Evolutionary conservation across 495 filamentous ascomycete species (phyloP).

Genomic region (Aspergillus carlsbadensis): DNA sequence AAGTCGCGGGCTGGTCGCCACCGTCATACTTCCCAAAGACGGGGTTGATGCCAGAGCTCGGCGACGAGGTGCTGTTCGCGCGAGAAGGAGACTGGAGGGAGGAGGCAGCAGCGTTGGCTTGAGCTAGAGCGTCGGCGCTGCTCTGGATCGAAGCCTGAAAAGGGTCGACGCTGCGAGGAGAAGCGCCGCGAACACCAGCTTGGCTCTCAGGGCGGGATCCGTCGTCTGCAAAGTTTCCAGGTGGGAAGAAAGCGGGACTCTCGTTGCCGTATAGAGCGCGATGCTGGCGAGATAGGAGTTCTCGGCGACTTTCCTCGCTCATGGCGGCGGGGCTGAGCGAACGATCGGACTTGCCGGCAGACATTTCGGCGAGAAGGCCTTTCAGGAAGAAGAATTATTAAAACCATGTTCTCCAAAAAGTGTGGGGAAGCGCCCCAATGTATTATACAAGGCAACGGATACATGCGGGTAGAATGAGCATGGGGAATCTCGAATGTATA

Average conservation of each 20-base stretch:
- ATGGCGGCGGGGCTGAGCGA: slow-evolving; percentile 86
- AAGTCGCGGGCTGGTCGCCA: slow-evolving; percentile 78
- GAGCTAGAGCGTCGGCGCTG: slow-evolving; percentile 38
- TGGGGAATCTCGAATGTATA: slow-evolving; percentile 36
- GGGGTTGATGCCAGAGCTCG: slow-evolving; percentile 61
- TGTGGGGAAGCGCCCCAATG: slow-evolving; percentile 33
- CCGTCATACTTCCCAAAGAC: slow-evolving; percentile 54
- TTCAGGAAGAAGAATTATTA: slow-evolving; percentile 48
- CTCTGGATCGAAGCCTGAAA: slow-evolving; percentile 48
- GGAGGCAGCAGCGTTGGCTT: slow-evolving; percentile 31
- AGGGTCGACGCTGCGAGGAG: slow-evolving; percentile 63
- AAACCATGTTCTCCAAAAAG: slow-evolving; percentile 39
- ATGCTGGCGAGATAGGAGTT: slow-evolving; percentile 93
- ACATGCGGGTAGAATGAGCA: slow-evolving; percentile 36
- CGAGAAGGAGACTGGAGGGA: slow-evolving; percentile 67
- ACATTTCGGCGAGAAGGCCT: slow-evolving; percentile 82
- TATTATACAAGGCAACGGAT: slow-evolving; percentile 52
- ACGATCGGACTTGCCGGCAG: slow-evolving; percentile 82
- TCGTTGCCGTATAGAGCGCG: slow-evolving; percentile 85
- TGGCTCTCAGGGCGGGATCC: slow-evolving; percentile 58
- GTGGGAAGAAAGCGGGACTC: slow-evolving; percentile 58
- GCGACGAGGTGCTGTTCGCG: slow-evolving; percentile 87
- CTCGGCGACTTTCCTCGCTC: slow-evolving; percentile 94
- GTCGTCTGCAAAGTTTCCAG: slow-evolving; percentile 63
- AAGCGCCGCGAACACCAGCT: slow-evolving; percentile 54